phyloP scores from a whole-genome alignment of 2,329 filamentous ascomycete species.

The Aureobasidium zeae region DNA sequence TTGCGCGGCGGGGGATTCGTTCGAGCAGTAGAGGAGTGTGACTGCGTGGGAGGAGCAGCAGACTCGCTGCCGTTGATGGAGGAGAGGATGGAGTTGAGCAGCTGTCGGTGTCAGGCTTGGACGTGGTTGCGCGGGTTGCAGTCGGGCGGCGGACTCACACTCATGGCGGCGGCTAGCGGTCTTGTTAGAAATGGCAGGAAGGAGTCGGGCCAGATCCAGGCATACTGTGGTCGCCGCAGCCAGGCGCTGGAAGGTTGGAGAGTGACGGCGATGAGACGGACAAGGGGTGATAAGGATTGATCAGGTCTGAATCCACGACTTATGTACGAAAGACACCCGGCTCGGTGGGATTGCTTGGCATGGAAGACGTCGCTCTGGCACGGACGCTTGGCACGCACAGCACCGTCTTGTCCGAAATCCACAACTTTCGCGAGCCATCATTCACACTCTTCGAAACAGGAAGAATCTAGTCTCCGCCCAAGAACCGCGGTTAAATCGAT shows the following conservation, averaged over 20 bases:
- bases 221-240: conserved; percentile 7
- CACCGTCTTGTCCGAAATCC: background rate
- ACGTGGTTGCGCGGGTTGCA: background rate
- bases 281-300: background rate
- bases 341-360: too few relatives aligned
- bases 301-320: too few relatives aligned
- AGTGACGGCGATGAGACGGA: background rate
- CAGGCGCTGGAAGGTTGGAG: background rate
- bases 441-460: conserved; percentile 59
- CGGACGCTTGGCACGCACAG: too few relatives aligned
- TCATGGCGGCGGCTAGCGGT: conserved; percentile 17
- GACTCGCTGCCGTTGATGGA: conserved; percentile 36
- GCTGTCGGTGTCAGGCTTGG: conserved; percentile 26
- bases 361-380: too few relatives aligned
- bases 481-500: conserved; percentile 97
- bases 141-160: conserved; percentile 15
- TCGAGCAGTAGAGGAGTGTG: background rate
- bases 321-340: too few relatives aligned
- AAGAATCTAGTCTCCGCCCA: conserved; percentile 98
- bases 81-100: conserved; percentile 43
- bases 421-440: too few relatives aligned
- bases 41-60: conserved; percentile 13
- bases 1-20: conserved; percentile 17
- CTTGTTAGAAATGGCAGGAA: conserved; percentile 4
- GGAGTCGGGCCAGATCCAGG: conserved; percentile 2